phyloP scores from a whole-genome alignment of 768 basidiomycete species.

The Naganishia friedmannii region DNA sequence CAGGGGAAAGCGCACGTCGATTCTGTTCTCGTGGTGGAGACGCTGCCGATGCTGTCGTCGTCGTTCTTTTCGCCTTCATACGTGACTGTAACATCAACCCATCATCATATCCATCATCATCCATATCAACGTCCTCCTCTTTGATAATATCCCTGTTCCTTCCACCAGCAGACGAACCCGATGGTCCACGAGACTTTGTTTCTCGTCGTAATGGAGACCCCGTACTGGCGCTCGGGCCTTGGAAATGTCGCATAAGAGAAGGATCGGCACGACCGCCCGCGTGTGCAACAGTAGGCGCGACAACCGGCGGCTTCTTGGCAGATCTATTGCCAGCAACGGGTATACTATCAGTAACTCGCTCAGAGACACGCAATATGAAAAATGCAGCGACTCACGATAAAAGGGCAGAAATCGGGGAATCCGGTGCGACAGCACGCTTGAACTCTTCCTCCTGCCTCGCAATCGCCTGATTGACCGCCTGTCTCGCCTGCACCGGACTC shows the following conservation, averaged over 20 bases:
- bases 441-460: conserved; percentile 77
- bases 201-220: conserved; percentile 20
- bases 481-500: conserved; percentile 20
- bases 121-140: conserved; percentile 56
- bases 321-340: conserved; percentile 54
- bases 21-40: conserved; percentile 12
- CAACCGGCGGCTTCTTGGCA: conserved; percentile 79
- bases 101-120: conserved; percentile 52
- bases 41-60: conserved; percentile 15
- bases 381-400: conserved; percentile 55
- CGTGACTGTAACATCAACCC: conserved; percentile 48
- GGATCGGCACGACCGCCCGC: conserved; percentile 39
- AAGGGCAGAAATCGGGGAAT: conserved; percentile 86
- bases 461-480: conserved; percentile 44
- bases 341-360: not conserved
- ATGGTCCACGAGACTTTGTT: conserved; percentile 36
- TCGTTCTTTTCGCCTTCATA: conserved; percentile 41
- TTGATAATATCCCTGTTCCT: conserved; percentile 25
- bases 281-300: conserved; percentile 52
- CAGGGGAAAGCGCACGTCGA: conserved; percentile 14
- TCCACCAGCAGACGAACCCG: conserved; percentile 56
- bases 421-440: conserved; percentile 91
- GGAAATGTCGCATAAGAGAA: conserved; percentile 44
- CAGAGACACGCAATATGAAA: not conserved
- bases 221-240: conserved; percentile 32